Percentiles rank a stretch among this genome's conserved stretches.
Conservation (phyloP, 495 filamentous ascomycete species). For the Lentithecium fluviatile region DNA sequence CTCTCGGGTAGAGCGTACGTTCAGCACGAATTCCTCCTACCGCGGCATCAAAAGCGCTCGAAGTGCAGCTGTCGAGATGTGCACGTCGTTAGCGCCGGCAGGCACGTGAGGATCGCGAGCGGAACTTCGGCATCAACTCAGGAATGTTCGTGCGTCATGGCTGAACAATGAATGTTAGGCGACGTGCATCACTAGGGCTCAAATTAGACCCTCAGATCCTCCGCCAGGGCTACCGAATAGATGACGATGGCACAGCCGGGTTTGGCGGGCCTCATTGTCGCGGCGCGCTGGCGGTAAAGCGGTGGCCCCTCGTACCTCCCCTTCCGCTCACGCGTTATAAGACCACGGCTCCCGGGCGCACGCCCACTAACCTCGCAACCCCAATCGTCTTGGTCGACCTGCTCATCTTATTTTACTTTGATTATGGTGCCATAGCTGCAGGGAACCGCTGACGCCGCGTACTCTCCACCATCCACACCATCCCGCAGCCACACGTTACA, state of each 20-base stretch:
- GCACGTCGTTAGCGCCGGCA: constrained; percentile 1
- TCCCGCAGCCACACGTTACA: constrained; percentile 26
- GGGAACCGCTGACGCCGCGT: background rate
- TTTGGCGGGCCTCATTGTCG: background rate
- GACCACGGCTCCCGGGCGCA: background rate
- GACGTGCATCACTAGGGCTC: background rate
- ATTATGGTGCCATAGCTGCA: background rate
- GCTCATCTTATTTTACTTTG: background rate
- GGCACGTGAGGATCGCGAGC: constrained; percentile 3
- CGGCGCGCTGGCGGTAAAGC: background rate
- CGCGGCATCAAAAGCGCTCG: too few species aligned
- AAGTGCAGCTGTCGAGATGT: too few species aligned
- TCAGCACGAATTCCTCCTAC: background rate
- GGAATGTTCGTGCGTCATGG: constrained; percentile 3
- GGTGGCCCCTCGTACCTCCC: background rate
- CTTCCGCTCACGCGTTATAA: background rate
- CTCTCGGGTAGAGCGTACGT: background rate
- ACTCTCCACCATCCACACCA: constrained; percentile 6
- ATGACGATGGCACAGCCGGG: constrained; percentile 1
- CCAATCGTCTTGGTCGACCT: background rate
- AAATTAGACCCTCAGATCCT: background rate
- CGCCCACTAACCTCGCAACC: background rate
- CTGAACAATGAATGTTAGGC: background rate
- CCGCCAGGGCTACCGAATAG: background rate
- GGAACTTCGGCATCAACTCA: constrained; percentile 6